Evolutionary conservation across 208 protist species (phyloP).

Genomic region (Acanthamoeba castellanii): DNA sequence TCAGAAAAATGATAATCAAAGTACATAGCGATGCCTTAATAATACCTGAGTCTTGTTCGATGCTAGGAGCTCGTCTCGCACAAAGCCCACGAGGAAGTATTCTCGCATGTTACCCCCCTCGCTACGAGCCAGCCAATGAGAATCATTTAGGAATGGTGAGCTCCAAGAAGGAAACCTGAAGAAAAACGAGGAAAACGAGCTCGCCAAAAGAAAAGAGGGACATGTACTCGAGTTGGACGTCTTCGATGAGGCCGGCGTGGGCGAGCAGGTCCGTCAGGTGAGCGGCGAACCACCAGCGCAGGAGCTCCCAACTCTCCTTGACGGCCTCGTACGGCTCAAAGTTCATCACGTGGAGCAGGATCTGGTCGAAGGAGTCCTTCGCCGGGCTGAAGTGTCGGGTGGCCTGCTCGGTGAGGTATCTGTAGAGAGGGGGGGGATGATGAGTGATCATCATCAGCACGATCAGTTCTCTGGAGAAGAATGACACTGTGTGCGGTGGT

Average conservation of each 20-base stretch:
- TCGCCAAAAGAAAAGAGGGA: not conserved
- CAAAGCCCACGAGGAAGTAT: conserved; percentile 55
- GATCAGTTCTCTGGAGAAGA: not conserved
- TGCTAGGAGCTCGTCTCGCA: conserved; percentile 51
- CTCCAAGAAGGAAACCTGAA: not conserved
- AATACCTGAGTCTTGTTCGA: not conserved
- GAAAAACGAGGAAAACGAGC: not conserved
- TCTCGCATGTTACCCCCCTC: conserved; percentile 47
- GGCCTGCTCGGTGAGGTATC: conserved; percentile 53
- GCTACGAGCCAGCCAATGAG: not conserved
- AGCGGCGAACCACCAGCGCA: conserved; percentile 73
- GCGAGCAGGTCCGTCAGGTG: conserved; percentile 48
- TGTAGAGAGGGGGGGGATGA: not conserved
- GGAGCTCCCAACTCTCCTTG: conserved; percentile 17
- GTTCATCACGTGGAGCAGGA: conserved; percentile 69
- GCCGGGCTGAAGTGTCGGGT: conserved; percentile 12
- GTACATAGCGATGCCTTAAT: not conserved
- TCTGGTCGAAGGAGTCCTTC: conserved; percentile 46
- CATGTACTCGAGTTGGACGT: conserved; percentile 50
- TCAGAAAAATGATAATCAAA: not conserved
- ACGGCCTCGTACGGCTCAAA: conserved; percentile 58
- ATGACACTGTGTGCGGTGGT: not conserved
- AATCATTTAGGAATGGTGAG: too few relatives aligned
- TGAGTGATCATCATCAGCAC: not conserved
- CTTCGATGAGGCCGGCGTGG: conserved; percentile 56